A percentile compares a stretch with the other conserved stretches of the same genome.
These are phyloP conservation scores for Podospora sp. DNA, from an alignment of 495 filamentous ascomycete genomes.

Conservation along the genomic window DNA sequence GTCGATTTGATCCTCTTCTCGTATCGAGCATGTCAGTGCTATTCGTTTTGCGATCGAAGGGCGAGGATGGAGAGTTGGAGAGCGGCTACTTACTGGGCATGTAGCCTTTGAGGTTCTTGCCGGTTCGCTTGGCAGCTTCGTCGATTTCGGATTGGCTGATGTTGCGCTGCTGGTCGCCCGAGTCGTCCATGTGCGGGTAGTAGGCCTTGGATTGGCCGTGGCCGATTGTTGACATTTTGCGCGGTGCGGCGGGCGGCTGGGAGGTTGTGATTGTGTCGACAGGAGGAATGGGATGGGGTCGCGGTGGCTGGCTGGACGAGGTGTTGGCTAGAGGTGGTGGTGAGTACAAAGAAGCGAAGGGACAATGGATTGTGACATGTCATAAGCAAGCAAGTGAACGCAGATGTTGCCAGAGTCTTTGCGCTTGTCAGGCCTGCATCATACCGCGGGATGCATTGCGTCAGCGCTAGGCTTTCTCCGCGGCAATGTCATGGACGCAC, in stretches of 20 bases:
- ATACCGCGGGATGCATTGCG: neutral
- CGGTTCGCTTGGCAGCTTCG: slow-evolving; percentile 21
- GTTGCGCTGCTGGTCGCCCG: slow-evolving; percentile 26
- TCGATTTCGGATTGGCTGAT: slow-evolving; percentile 25
- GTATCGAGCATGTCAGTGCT: neutral
- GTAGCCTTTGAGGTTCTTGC: slow-evolving; percentile 32
- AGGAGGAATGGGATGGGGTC: neutral
- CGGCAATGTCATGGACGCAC: neutral
- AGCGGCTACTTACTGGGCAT: slow-evolving; percentile 22
- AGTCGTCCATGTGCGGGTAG: slow-evolving; percentile 26
- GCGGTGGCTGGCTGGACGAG: neutral
- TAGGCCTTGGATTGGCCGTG: slow-evolving; percentile 28
- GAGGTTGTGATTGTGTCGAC: neutral
- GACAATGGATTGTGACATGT: neutral
- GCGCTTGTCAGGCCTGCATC: neutral
- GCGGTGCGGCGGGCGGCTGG: neutral
- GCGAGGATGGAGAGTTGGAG: neutral
- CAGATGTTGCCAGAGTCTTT: neutral
- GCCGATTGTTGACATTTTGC: neutral
- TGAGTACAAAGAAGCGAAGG: neutral
- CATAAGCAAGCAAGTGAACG: neutral
- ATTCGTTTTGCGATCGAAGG: neutral
- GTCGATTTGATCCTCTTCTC: slow-evolving; percentile 24
- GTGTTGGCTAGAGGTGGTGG: neutral
- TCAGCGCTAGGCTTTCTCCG: neutral